Percentiles rank a stretch among this genome's conserved stretches.
Conservation (phyloP, 805 yeast species). For the Spencermartinsiella europaea region DNA sequence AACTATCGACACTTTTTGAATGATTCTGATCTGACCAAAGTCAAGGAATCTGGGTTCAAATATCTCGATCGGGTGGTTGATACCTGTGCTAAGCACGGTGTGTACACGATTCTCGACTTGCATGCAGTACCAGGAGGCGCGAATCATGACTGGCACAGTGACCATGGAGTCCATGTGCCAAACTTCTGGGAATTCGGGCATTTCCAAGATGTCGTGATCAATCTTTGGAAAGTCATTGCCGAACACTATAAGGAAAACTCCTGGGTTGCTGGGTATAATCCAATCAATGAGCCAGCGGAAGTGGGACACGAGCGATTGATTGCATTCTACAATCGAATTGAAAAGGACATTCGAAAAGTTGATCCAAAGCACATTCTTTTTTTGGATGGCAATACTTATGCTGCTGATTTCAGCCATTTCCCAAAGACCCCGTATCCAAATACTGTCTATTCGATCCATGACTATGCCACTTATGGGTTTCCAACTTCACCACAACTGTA, state of each 20-base stretch:
- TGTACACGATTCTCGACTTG: conserved; percentile 45
- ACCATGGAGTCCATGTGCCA: conserved; percentile 43
- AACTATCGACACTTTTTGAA: conserved; percentile 47
- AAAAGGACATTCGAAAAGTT: conserved; percentile 37
- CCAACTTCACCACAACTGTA: conserved; percentile 32
- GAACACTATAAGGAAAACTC: conserved; percentile 41
- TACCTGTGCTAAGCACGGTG: conserved; percentile 42
- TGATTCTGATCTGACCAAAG: conserved; percentile 40
- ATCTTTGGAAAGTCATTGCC: conserved; percentile 44
- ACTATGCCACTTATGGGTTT: conserved; percentile 43
- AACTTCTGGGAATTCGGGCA: conserved; percentile 47
- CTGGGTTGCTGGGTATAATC: conserved; percentile 53
- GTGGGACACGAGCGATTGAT: conserved; percentile 40
- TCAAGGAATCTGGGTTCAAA: conserved; percentile 43
- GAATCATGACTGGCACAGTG: conserved; percentile 52
- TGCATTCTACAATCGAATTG: conserved; percentile 37
- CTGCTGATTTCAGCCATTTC: conserved; percentile 46
- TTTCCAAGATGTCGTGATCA: conserved; percentile 43
- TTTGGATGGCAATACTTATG: conserved; percentile 48
- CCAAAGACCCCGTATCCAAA: conserved; percentile 37
- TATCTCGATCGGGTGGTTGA: conserved; percentile 40
- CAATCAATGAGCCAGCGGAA: conserved; percentile 49
- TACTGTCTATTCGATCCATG: conserved; percentile 49
- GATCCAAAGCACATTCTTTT: conserved; percentile 47
- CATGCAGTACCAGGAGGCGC: conserved; percentile 52